Conservation (phyloP, 495 filamentous ascomycete species). For the Penicillium turbatum region DNA sequence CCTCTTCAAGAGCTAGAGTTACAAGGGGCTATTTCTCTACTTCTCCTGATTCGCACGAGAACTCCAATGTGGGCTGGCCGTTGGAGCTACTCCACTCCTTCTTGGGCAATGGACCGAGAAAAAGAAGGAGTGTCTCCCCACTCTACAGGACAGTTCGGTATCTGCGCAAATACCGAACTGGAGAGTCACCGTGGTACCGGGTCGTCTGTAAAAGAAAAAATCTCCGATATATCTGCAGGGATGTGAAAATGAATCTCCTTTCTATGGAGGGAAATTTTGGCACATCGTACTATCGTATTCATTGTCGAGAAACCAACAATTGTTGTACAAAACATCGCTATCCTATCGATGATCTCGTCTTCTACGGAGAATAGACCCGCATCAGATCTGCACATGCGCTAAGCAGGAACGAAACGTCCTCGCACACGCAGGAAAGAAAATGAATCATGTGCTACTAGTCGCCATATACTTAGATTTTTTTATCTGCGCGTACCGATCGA, state of each 20-base stretch:
- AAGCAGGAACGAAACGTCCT: neutral
- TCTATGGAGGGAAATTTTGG: no score
- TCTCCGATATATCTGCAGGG: neutral
- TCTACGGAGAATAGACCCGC: neutral
- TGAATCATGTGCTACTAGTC: no score
- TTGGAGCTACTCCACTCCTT: conserved; percentile 14
- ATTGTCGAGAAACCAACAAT: no score
- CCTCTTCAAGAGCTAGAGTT: neutral
- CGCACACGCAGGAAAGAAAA: no score
- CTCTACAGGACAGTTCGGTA: conserved; percentile 3
- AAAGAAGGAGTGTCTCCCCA: conserved; percentile 14
- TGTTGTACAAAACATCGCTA: no score
- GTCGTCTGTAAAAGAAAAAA: neutral
- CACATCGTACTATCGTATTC: neutral
- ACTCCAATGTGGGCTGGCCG: conserved; percentile 7
- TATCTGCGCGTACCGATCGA: conserved; percentile 3
- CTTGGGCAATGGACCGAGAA: conserved; percentile 17
- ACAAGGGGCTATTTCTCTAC: neutral
- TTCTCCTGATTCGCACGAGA: conserved; percentile 11
- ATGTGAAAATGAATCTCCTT: no score
- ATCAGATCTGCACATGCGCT: neutral
- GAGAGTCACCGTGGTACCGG: conserved; percentile 10
- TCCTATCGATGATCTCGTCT: neutral
- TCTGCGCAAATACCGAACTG: conserved; percentile 18
- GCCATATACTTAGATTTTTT: neutral